Percentiles rank a stretch among this genome's conserved stretches.
phyloP scores from a whole-genome alignment of 2,329 filamentous ascomycete genomes.

The Paraphaeosphaeria sporulosa region DNA sequence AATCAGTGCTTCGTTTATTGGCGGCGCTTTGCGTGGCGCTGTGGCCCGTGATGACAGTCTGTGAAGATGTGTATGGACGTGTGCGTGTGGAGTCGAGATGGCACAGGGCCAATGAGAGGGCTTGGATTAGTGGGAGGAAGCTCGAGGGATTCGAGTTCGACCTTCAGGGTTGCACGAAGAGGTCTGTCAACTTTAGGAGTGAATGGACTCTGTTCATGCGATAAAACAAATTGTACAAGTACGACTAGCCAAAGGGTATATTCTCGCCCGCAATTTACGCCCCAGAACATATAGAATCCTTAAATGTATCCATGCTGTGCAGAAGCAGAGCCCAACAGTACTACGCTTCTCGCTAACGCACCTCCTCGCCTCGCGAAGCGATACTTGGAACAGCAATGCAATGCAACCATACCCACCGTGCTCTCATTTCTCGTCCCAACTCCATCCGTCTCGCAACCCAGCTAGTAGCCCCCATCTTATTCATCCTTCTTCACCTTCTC shows the following conservation, averaged over 20 bases:
- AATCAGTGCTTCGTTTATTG: background rate
- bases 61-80: too few species aligned
- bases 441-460: background rate
- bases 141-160: too few species aligned
- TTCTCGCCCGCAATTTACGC: background rate
- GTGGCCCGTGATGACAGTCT: background rate
- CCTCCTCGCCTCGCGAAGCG: background rate
- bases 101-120: background rate
- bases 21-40: too few species aligned
- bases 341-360: background rate
- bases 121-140: background rate
- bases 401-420: too few species aligned
- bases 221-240: background rate
- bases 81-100: background rate
- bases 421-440: background rate
- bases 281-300: background rate
- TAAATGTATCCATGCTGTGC: background rate
- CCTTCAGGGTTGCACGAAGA: too few species aligned
- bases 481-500: slow-evolving; percentile 36
- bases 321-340: background rate
- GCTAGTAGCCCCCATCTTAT: slow-evolving; percentile 7
- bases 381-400: too few species aligned
- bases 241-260: background rate
- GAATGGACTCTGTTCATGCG: too few species aligned
- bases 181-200: too few species aligned